Percentiles rank a stretch among this genome's conserved stretches.
Conservation (phyloP, 805 yeast genomes). For the Ogataea polymorpha region DNA sequence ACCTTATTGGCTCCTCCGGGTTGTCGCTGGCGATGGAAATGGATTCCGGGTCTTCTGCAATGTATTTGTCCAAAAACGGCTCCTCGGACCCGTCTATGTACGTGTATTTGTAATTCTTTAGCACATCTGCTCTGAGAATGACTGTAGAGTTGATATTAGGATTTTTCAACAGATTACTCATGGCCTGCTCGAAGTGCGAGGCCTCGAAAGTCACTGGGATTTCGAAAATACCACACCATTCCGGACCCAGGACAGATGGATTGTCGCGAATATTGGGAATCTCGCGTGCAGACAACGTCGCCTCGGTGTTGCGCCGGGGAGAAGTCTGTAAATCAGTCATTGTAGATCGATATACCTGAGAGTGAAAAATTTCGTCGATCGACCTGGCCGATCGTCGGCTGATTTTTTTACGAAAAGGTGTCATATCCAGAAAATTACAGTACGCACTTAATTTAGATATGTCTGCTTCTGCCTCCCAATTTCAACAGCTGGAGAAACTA, state of each 20-base stretch:
- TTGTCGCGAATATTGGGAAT: constrained; percentile 38
- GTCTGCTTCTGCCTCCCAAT: constrained; percentile 40
- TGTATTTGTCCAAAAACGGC: constrained; percentile 24
- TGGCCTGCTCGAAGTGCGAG: constrained; percentile 67
- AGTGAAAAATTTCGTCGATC: constrained; percentile 10
- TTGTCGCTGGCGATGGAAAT: constrained; percentile 24
- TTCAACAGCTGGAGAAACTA: constrained; percentile 66
- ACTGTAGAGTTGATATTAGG: constrained; percentile 93
- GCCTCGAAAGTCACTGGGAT: constrained; percentile 45
- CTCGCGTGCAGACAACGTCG: constrained; percentile 27
- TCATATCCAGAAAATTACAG: constrained; percentile 3
- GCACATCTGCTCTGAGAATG: constrained; percentile 81
- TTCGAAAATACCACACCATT: constrained; percentile 62
- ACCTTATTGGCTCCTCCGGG: constrained; percentile 21
- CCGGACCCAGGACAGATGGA: constrained; percentile 49
- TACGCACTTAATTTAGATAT: constrained; percentile 10
- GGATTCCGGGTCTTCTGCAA: constrained; percentile 34
- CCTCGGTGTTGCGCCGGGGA: constrained; percentile 18
- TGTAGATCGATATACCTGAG: no score
- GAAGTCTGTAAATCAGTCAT: constrained; percentile 5
- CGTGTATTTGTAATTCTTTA: constrained; percentile 47
- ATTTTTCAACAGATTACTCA: constrained; percentile 73
- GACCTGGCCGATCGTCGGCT: constrained; percentile 8
- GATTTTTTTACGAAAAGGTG: constrained; percentile 9
- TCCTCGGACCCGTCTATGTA: constrained; percentile 30